Base-by-base conservation (phyloP, 176 grass and related monocot genomes). In the Ensete glaucum region DNA sequence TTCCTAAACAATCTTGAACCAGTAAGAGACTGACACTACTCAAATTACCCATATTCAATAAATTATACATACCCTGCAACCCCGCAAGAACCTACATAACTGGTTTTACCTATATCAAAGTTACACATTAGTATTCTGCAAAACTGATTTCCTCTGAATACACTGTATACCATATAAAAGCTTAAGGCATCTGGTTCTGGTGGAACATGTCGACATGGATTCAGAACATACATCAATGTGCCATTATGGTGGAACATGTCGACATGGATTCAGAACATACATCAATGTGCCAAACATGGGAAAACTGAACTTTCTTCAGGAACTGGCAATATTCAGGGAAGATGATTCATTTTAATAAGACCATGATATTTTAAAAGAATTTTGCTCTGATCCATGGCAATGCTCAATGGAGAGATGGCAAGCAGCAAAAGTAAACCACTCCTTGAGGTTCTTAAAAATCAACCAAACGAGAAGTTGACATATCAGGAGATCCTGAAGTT, bases 11-110 rank as follows among this genome's bases (percentile, higher is more conserved):
- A 77, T 52, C 20, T 65, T 77, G 59, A 77, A 77, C 49, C 8
- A 50, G 17, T 50, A 77, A 77, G 75, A 52, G 24, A 34, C 13
- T 57, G 22, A 1, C 9, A 52, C 16, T 52, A 25, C 10, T 52
- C 51, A 65, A 66, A 77, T 17, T 27, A 50, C 8, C 19, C 9
- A 50, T 77, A 77, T 64, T 26, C 59, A 77, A 77, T 77, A 24
- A 77, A 77, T 77, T 16, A 73, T 76, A 76, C 55, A 77, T 65
- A 77, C 58, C 64, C 3, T 48, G 15, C 11, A 48, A 64, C 23
- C 21, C 59, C 21, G 20, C 62, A 64, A 2, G 62, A 64, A 64
- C 62, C 60, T 20, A 63, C 59, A 63, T 11, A 63, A 22, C 20
- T 63, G 21, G 9, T 63, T 63, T 63, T 22, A 63, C 59, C 59